These are phyloP conservation scores for Podila epigama DNA, from an alignment of 192 early-diverging fungal species.

Conservation along the genomic window DNA sequence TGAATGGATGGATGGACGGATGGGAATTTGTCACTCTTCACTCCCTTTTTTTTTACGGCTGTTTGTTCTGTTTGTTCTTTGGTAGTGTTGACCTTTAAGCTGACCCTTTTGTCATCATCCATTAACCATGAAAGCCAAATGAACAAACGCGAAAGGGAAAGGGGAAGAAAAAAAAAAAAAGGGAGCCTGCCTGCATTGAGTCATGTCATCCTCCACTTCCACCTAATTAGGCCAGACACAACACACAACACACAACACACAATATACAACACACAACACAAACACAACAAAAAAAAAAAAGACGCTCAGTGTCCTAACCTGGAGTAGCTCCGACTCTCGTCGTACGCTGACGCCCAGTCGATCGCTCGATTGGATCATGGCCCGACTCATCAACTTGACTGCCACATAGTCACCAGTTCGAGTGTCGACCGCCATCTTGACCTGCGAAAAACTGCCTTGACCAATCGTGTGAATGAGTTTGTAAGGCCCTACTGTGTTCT, in stretches of 20 bases:
- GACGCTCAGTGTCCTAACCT: slow-evolving; percentile 50
- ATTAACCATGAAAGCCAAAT: background rate
- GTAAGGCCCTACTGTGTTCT: slow-evolving; percentile 42
- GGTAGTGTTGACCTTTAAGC: too few relatives aligned
- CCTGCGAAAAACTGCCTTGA: slow-evolving; percentile 64
- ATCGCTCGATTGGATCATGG: slow-evolving; percentile 53
- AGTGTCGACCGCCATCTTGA: slow-evolving; percentile 64
- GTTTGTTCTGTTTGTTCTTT: background rate
- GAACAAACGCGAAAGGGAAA: background rate
- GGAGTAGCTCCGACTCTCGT: slow-evolving; percentile 51
- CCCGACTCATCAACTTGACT: slow-evolving; percentile 62
- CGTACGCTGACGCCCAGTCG: slow-evolving; percentile 44
- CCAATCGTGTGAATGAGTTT: slow-evolving; percentile 55
- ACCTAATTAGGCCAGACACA: background rate
- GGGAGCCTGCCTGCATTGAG: background rate
- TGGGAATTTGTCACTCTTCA: background rate
- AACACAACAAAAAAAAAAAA: background rate
- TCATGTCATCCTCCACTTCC: too few relatives aligned
- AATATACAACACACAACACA: too few relatives aligned
- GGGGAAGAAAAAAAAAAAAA: background rate
- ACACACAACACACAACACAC: background rate
- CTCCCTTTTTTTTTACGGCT: background rate
- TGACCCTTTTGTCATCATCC: too few relatives aligned
- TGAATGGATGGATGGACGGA: background rate
- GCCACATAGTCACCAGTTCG: slow-evolving; percentile 57